These are phyloP conservation scores for Aureobasidium sp. DNA, from an alignment of 2,329 filamentous ascomycete genomes.

Conservation along the genomic window DNA sequence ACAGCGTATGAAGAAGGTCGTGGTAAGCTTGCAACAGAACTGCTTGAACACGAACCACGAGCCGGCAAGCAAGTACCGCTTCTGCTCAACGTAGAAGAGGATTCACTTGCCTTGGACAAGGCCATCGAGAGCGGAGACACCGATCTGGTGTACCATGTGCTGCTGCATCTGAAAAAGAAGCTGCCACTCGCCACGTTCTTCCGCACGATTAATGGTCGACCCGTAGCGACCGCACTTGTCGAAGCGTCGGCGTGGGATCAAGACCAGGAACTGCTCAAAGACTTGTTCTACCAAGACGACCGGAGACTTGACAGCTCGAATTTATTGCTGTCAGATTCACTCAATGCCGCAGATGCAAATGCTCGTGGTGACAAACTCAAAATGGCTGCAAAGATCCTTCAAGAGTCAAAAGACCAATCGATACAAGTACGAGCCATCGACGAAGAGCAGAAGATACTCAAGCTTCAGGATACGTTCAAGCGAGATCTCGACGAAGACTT, in stretches of 20 bases:
- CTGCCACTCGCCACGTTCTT: constrained; percentile 88
- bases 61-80: constrained; percentile 94
- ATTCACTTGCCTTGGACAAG: constrained; percentile 90
- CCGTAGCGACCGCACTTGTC: constrained; percentile 79
- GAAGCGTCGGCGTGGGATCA: constrained; percentile 75
- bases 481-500: constrained; percentile 64
- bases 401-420: constrained; percentile 71
- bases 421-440: constrained; percentile 69
- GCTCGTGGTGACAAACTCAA: constrained; percentile 77
- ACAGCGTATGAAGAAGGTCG: constrained; percentile 93
- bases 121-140: constrained; percentile 93
- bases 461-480: constrained; percentile 81
- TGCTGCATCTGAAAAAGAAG: constrained; percentile 82
- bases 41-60: constrained; percentile 87
- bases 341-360: constrained; percentile 61
- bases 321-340: constrained; percentile 75
- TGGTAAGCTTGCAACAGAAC: constrained; percentile 75
- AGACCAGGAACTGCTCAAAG: constrained; percentile 77
- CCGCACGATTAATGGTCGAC: constrained; percentile 76
- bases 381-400: constrained; percentile 72
- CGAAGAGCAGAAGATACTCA: constrained; percentile 70
- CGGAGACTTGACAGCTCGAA: constrained; percentile 79
- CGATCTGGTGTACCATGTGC: constrained; percentile 82
- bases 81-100: constrained; percentile 89
- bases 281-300: constrained; percentile 96